phyloP scores from a whole-genome alignment of 345 rosid species.

The Acer yangbiense region DNA sequence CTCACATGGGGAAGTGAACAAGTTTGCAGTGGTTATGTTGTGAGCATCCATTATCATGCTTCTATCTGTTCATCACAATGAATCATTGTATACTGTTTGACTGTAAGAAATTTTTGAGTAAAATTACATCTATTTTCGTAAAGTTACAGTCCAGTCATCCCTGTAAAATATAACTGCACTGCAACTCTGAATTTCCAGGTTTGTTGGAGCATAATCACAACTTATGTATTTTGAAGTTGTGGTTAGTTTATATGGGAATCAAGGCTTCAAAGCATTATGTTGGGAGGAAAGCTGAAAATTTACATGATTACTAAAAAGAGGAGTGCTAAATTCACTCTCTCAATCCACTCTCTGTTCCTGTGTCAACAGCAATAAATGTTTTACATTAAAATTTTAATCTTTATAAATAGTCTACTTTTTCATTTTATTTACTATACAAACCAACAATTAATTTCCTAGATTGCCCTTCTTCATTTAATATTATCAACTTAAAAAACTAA shows the following conservation, averaged over 20 bases:
- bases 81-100: background rate
- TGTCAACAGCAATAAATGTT: too few relatives aligned
- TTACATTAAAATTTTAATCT: too few relatives aligned
- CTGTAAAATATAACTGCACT: background rate
- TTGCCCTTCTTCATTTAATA: too few relatives aligned
- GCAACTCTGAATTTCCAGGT: background rate
- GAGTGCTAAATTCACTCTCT: too few relatives aligned
- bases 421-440: too few relatives aligned
- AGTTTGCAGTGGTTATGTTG: background rate
- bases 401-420: too few relatives aligned
- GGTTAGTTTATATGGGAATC: background rate
- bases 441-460: too few relatives aligned
- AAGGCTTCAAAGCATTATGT: background rate
- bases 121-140: too few relatives aligned
- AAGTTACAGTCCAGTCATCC: background rate
- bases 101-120: background rate
- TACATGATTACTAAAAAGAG: too few relatives aligned
- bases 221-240: background rate
- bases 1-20: constrained; percentile 61
- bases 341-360: too few relatives aligned
- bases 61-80: background rate
- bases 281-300: background rate
- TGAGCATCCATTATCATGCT: background rate
- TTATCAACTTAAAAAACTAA: too few relatives aligned
- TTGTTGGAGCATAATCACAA: background rate